Evolutionary conservation across 495 filamentous ascomycete species (phyloP), one percentile per base, ranked within the genome.

Genomic region (Hyaloscypha hepaticicola): DNA sequence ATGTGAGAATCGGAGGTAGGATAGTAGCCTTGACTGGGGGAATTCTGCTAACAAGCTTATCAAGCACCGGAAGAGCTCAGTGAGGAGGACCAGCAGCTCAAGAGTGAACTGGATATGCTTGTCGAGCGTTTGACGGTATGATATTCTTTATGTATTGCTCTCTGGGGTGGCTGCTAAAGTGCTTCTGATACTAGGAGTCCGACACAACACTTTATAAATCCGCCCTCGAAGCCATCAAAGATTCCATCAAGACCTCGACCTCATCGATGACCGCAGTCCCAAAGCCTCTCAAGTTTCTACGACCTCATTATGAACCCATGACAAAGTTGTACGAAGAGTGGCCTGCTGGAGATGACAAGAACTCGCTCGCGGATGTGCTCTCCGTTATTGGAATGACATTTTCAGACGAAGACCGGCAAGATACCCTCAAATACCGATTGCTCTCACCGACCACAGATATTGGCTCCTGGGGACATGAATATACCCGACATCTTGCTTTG

Each of bases 341-440:
- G 95, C 82, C 87, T 24, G 82, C 83, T 22, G 89, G 92, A 55
- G 84, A 93, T 27, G 83, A 95, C 76, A 96, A 96, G 86, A 84
- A 88, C 69, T 91, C 91, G 8, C 79, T 99, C 63, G 96, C 95
- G 45, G 96, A 99, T 80, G 93, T 95, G 70, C 81, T 99, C 19
- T 98, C 95, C 6, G 94, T 99, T 24, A 89, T 99, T 60, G 95
- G 95, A 66, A 99, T 99, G 95, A 99, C 96, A 45, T 97, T 93
- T 76, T 95, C 94, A 58, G 95, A 98, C 69, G 96, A 98, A 76
- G 90, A 96, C 72, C 89, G 93, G 73, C 84, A 95, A 70, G 96
- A 98, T 75, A 96, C 94, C 38, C 84, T 99, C 65, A 98, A 96
- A 77, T 99, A 94, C 78, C 87, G 95, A 68, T 83, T 99, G 21